Evolutionary conservation across 306 rosid species (phyloP).

Genomic region (Acmispon strigosus): DNA sequence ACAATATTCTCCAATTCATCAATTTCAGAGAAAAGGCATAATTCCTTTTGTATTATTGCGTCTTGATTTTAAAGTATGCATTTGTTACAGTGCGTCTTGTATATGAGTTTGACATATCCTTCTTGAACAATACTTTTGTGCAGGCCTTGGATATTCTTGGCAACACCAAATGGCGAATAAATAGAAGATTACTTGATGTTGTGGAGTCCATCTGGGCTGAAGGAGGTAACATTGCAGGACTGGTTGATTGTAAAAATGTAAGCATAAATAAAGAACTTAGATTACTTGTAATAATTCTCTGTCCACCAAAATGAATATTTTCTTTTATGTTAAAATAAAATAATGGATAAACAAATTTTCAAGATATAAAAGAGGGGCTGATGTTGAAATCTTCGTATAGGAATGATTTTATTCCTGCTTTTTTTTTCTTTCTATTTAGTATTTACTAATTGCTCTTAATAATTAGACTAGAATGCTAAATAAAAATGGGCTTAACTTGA

Average conservation of each 20-base stretch:
- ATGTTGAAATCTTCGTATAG: background rate
- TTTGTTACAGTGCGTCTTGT: background rate
- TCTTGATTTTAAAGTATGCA: background rate
- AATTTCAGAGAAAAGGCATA: too few species aligned
- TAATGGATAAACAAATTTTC: background rate
- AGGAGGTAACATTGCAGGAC: constrained; percentile 82
- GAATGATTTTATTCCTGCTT: background rate
- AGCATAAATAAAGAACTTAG: constrained; percentile 14
- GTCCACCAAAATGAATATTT: background rate
- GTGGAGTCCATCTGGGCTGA: constrained; percentile 76
- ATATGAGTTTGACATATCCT: background rate
- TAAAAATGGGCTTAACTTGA: background rate
- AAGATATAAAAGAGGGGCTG: background rate
- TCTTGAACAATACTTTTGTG: constrained; percentile 4
- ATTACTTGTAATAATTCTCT: background rate
- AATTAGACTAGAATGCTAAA: background rate
- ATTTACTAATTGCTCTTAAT: background rate
- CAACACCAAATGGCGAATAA: constrained; percentile 78
- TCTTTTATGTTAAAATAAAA: constrained; percentile 32
- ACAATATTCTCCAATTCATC: too few species aligned
- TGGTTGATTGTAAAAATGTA: constrained; percentile 71
- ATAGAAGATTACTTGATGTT: constrained; percentile 57
- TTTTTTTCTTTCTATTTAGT: background rate
- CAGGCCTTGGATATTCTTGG: constrained; percentile 89
- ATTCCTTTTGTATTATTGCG: background rate